Evolutionary conservation across 805 yeast species (phyloP).

Genomic region (Babjeviella inositovora): DNA sequence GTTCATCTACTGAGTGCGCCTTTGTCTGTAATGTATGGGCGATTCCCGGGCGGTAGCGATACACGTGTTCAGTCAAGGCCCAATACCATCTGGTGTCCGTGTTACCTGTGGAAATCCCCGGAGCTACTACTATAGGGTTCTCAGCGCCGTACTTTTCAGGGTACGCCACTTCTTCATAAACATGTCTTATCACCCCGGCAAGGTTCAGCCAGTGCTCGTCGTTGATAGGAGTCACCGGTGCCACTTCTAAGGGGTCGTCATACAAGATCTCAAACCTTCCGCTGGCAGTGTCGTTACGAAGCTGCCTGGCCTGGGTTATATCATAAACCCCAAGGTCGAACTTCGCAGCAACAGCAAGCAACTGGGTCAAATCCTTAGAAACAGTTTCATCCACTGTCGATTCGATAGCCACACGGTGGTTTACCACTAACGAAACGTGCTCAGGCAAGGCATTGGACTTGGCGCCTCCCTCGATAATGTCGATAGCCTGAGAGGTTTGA

Average conservation of each 20-base stretch:
- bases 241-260: constrained; percentile 16
- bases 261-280: constrained; percentile 9
- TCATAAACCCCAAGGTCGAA: constrained; percentile 27
- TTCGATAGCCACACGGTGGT: constrained; percentile 52
- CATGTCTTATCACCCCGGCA: constrained; percentile 46
- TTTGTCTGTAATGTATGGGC: constrained; percentile 5
- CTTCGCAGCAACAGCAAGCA: constrained; percentile 22
- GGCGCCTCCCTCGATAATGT: constrained; percentile 54
- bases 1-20: constrained; percentile 20
- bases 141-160: no score
- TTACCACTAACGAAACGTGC: constrained; percentile 29
- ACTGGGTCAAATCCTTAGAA: constrained; percentile 17
- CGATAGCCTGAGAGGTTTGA: constrained; percentile 53
- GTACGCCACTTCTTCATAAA: constrained; percentile 39
- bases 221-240: constrained; percentile 24
- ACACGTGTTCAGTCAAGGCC: constrained; percentile 17
- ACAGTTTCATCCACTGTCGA: constrained; percentile 24
- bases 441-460: constrained; percentile 73
- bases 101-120: constrained; percentile 18
- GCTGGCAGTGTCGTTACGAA: constrained; percentile 5
- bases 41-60: constrained; percentile 11
- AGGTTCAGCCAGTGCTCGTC: constrained; percentile 35
- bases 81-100: constrained; percentile 22
- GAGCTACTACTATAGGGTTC: constrained; percentile 12
- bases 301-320: constrained; percentile 2